Percentiles rank a stretch among this genome's conserved stretches.
phyloP scores from a whole-genome alignment of 2,329 filamentous ascomycete genomes.

The Fusarium mangiferae region DNA sequence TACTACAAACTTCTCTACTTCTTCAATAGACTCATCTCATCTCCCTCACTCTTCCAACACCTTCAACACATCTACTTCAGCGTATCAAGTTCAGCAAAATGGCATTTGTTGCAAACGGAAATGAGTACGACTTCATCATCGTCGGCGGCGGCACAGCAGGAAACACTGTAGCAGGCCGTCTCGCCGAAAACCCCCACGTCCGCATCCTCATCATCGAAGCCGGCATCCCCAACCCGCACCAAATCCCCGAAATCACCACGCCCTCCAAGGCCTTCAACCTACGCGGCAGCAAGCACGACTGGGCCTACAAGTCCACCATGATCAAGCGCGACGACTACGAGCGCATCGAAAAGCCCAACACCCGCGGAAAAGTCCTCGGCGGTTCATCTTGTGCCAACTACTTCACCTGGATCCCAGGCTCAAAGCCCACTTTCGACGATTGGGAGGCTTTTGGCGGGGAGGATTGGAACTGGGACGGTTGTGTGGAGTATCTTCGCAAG shows the following conservation, averaged over 20 bases:
- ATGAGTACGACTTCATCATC: conserved; percentile 4
- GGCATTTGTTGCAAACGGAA: conserved; percentile 4
- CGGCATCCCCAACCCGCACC: conserved; percentile 58
- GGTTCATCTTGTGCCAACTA: conserved; percentile 70
- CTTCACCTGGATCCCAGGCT: conserved; percentile 71
- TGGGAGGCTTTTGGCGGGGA: conserved; percentile 79
- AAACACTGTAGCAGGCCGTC: conserved; percentile 50
- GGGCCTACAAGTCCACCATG: conserved; percentile 70
- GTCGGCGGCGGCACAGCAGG: conserved; percentile 48
- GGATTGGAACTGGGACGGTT: conserved; percentile 64
- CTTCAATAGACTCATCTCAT: neutral
- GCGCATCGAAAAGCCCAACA: conserved; percentile 71
- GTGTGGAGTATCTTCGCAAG: conserved; percentile 61
- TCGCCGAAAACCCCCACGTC: conserved; percentile 52
- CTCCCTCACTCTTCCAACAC: neutral
- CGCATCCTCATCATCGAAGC: conserved; percentile 60
- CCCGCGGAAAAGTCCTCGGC: conserved; percentile 68
- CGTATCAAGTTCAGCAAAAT: neutral
- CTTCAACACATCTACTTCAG: neutral
- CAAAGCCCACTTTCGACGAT: conserved; percentile 69
- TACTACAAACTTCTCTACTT: neutral
- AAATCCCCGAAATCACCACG: conserved; percentile 63
- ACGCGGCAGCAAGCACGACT: conserved; percentile 66
- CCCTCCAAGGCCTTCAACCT: conserved; percentile 64
- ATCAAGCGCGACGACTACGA: conserved; percentile 68